Evolutionary conservation across 257 asterid genomes (phyloP), one percentile per base, ranked within the genome.

Genomic region (Ilex aquifolium): DNA sequence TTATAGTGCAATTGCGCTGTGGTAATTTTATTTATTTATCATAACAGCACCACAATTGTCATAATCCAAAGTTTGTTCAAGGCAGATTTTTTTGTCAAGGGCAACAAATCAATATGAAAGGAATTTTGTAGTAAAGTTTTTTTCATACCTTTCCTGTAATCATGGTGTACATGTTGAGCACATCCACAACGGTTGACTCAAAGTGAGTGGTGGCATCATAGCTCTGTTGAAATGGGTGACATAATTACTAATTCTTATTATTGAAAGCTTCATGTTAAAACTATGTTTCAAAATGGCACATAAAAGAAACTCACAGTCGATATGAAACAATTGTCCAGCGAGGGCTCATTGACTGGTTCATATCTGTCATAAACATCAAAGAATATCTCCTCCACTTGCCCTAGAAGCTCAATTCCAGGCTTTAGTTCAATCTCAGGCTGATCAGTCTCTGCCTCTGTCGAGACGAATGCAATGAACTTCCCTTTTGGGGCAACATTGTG

Each of bases 401-500:
- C 98, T 16, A 92, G 95, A 72, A 92, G 97, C 77, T 81, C 96
- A 51, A 88, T 78, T 7, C 98, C 98, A 3, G 91, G 87, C 80
- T 88, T 86, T 65, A 92, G 72, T 82, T 92, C 98, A 17, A 67
- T 76, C 91, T 92, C 85, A 13, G 97, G 97, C 66, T 92, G 65
- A 72, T 92, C 93, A 12, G 97, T 85, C 72, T 92, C 98, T 10
- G 98, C 95, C 65, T 88, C 98, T 2, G 98, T 80, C 3, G 98
- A 88, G 72, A 92, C 97, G 69, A 92, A 88, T 42, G 97, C 98
- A 62, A 92, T 92, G 73, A 69, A 92, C 70, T 92, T 92, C 60
- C 97, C 97, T 79, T 88, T 85, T 3, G 98, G 98, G 50, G 98
- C 98, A 74, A 92, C 97, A 76, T 89, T 92, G 84, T 92, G 98